These are phyloP conservation scores for Articulospora tetracladia DNA, from an alignment of 495 filamentous ascomycete species.

Conservation along the genomic window DNA sequence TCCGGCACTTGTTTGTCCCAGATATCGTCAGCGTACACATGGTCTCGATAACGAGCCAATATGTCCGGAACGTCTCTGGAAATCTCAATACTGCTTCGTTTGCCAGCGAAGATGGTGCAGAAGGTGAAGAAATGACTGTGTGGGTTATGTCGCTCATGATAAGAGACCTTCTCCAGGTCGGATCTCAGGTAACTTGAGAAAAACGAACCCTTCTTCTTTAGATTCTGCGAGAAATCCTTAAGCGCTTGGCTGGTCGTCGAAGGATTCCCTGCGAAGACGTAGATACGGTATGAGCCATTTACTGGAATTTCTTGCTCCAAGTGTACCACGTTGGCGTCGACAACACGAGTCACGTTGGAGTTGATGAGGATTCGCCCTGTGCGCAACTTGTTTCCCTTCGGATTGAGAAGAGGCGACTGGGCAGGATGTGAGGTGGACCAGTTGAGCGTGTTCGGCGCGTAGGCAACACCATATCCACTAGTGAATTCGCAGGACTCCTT, in stretches of 20 bases:
- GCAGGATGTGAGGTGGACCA: constrained; percentile 66
- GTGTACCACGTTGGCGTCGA: constrained; percentile 81
- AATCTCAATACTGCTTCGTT: constrained; percentile 63
- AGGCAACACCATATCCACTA: constrained; percentile 66
- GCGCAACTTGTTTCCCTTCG: constrained; percentile 54
- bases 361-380: constrained; percentile 71
- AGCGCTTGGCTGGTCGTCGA: constrained; percentile 55
- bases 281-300: constrained; percentile 84
- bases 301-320: constrained; percentile 84
- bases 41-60: constrained; percentile 70
- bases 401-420: constrained; percentile 62
- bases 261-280: constrained; percentile 74
- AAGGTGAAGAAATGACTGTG: constrained; percentile 78
- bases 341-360: constrained; percentile 74
- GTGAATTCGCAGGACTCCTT: constrained; percentile 70
- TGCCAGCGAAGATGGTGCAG: constrained; percentile 64
- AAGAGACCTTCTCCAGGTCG: constrained; percentile 60
- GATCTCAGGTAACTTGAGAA: constrained; percentile 56
- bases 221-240: constrained; percentile 59
- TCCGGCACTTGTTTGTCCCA: constrained; percentile 67
- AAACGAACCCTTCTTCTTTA: constrained; percentile 65
- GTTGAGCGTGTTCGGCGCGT: constrained; percentile 58
- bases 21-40: constrained; percentile 84
- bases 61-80: constrained; percentile 58
- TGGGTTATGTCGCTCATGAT: constrained; percentile 79